Base-by-base conservation (phyloP, 2,329 filamentous ascomycete genomes). In the Paracorniculantispora psalliotae region DNA sequence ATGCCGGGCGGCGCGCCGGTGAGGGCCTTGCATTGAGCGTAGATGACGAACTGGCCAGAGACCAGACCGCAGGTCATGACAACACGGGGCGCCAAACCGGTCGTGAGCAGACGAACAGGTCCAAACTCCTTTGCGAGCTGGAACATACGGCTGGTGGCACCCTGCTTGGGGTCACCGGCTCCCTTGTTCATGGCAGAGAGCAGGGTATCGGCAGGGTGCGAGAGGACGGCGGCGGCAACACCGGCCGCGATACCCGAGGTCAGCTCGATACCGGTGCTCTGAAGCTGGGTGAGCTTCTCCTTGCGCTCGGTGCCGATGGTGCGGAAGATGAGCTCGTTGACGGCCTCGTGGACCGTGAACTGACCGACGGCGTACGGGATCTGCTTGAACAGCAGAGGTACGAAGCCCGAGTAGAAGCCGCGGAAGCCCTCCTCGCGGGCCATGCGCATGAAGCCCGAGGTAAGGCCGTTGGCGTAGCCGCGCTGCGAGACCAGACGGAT, bases 301-400 rank as follows among this genome's bases (percentile, higher is more conserved):
- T 93, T 94, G 60, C 75, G 73, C 66, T 81, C 78, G 15, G 77
- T 79, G 70, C 92, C 89, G 71, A 96, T 80, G 57, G 74, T 61
- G 59, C 81, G 79, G 80, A 86, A 96, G 73, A 92, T 84, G 65
- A 82, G 71, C 76, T 96, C 91, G 69, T 89, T 86, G 67, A 89
- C 90, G 69, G 90, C 93, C 79, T 96, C 92, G 81, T 91, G 94
- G 58, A 93, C 91, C 66, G 92, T 90, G 80, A 96, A 96, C 80
- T 96, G 96, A 73, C 91, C 86, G 77, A 96, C 91, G 66, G 92
- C 96, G 79, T 96, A 96, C 19, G 92, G 92, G 58, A 96, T 88
- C 82, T 94, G 90, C 77, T 93, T 92, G 78, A 90, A 91, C 64
- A 92, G 81, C 67, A 93, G 86, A 28, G 90, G 90, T 55, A 92